These are phyloP conservation scores for Aeschynomene evenia DNA, from an alignment of 306 rosid species.

Conservation along the genomic window DNA sequence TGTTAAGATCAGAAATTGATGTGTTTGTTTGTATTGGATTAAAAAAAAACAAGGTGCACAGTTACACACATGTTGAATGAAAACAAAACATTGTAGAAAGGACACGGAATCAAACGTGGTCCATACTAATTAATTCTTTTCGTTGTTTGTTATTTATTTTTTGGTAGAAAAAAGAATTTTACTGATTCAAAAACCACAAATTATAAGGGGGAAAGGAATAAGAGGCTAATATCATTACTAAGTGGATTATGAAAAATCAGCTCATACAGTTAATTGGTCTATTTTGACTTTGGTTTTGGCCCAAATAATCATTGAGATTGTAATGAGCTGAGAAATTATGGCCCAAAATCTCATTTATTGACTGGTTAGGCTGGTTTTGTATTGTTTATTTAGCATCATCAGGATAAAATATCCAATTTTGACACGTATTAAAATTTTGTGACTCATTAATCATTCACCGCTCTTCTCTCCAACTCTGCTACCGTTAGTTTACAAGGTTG, in stretches of 20 bases:
- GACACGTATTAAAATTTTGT: neutral
- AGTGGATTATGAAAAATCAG: no score
- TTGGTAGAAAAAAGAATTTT: neutral
- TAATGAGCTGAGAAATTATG: no score
- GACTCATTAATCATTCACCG: constrained; percentile 1
- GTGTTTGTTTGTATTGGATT: neutral
- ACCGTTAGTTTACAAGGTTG: neutral
- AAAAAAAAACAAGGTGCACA: neutral
- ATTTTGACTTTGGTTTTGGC: no score
- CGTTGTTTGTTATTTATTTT: no score
- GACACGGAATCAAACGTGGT: neutral
- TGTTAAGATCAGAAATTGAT: no score
- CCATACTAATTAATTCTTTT: neutral
- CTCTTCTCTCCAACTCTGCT: neutral
- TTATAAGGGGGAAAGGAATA: neutral
- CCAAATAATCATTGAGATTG: no score
- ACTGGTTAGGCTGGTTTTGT: no score
- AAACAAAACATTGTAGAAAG: neutral
- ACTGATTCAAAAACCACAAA: neutral
- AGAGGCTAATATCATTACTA: no score
- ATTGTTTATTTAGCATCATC: no score
- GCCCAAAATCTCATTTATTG: no score
- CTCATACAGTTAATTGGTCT: no score
- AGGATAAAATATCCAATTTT: neutral
- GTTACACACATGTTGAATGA: neutral